Evolutionary conservation across 2,329 filamentous ascomycete species (phyloP), one percentile per base, ranked within the genome.

Genomic region (Fusarium lyarnte): DNA sequence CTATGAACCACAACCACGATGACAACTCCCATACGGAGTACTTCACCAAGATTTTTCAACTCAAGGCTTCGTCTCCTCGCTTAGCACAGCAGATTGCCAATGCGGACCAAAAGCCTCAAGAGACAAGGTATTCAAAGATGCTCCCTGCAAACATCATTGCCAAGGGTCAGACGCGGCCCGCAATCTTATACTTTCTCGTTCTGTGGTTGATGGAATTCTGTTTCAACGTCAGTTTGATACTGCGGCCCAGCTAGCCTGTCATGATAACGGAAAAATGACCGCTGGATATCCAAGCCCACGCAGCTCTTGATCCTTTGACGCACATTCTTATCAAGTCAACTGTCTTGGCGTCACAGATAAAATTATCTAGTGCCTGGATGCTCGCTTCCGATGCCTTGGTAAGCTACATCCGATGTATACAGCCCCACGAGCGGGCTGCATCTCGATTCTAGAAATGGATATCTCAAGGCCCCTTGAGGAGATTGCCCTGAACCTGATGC

Each of bases 121-220:
- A 38, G 45, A 47, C 58, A 61, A 53, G 54, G 45, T 58, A 31
- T 31, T 51, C 25, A 41, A 27, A 49, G 39, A 65, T 59, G 27
- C 25, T 54, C 52, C 70, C 62, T 74, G 73, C 53, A 68, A 52
- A 57, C 72, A 75, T 72, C 74, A 66, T 65, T 53, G 43, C 55
- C 71, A 64, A 71, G 71, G 49, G 46, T 63, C 54, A 66, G 49
- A 58, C 49, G 52, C 62, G 72, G 63, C 75, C 71, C 75, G 74
- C 74, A 59, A 63, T 63, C 71, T 77, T 70, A 35, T 63, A 54
- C 63, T 70, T 65, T 65, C 75, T 67, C 67, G 75, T 58, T 42
- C 69, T 77, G 70, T 77, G 75, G 74, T 77, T 77, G 75, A 77
- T 75, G 75, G 75, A 77, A 76, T 69, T 72, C 60, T 54, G 53